phyloP scores from a whole-genome alignment of 2,329 filamentous ascomycete genomes.

The Penicillium sp. region DNA sequence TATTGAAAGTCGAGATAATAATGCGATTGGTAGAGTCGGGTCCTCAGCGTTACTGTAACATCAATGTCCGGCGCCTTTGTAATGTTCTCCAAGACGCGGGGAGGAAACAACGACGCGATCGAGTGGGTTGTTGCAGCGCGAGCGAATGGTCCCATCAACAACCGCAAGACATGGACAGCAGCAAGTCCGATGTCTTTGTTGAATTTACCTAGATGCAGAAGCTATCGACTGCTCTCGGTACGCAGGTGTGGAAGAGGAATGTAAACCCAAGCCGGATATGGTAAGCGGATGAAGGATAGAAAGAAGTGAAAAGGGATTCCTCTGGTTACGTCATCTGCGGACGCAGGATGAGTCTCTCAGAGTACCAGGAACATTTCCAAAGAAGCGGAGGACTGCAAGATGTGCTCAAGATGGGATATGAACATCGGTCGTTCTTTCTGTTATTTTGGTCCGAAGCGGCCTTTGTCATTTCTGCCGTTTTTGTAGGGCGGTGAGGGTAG shows the following conservation, averaged over 20 bases:
- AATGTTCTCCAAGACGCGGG: constrained; percentile 19
- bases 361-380: constrained; percentile 9
- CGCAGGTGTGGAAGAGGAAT: constrained; percentile 22
- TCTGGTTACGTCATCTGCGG: constrained; percentile 12
- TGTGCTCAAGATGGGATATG: neutral
- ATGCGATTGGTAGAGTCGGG: constrained; percentile 9
- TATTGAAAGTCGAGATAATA: neutral
- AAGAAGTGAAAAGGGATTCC: constrained; percentile 2
- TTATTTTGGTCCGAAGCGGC: constrained; percentile 24
- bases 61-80: constrained; percentile 14
- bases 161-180: constrained; percentile 13
- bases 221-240: constrained; percentile 9
- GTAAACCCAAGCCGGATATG: constrained; percentile 25
- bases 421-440: constrained; percentile 11
- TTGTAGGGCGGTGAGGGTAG: constrained; percentile 24
- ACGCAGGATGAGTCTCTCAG: constrained; percentile 12
- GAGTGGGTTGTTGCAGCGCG: constrained; percentile 15
- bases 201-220: constrained; percentile 2
- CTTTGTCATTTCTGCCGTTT: constrained; percentile 23
- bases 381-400: constrained; percentile 7
- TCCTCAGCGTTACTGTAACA: constrained; percentile 14
- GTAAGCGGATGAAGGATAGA: constrained; percentile 15
- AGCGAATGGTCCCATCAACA: constrained; percentile 18
- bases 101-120: constrained; percentile 22
- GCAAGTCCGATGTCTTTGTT: neutral